phyloP scores from a whole-genome alignment of 805 yeast species.

The Maudiozyma pseudohumilis region DNA sequence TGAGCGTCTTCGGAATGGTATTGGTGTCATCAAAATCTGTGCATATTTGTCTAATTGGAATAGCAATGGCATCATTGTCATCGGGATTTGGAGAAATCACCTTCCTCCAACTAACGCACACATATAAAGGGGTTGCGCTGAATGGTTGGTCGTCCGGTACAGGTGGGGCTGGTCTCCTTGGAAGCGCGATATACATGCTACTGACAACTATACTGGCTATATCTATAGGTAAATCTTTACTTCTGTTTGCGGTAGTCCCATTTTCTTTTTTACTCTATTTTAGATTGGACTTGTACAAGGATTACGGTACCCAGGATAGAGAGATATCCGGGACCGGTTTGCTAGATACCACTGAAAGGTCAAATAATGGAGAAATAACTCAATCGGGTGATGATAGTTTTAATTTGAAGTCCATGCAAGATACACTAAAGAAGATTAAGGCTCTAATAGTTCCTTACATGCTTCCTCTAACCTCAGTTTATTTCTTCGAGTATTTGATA shows the following conservation, averaged over 20 bases:
- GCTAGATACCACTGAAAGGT: not conserved
- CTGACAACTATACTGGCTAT: constrained; percentile 61
- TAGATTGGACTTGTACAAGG: constrained; percentile 8
- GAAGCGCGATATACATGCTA: constrained; percentile 61
- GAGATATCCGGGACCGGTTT: not conserved
- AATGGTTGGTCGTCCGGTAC: constrained; percentile 92
- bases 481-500: constrained; percentile 75
- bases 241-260: constrained; percentile 50
- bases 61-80: constrained; percentile 67
- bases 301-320: not conserved
- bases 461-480: constrained; percentile 77
- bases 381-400: not conserved
- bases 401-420: constrained; percentile 16
- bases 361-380: not conserved
- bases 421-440: constrained; percentile 29
- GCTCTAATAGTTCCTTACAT: constrained; percentile 56
- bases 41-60: constrained; percentile 46
- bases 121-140: constrained; percentile 48
- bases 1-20: constrained; percentile 70
- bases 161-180: constrained; percentile 89
- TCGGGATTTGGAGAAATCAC: constrained; percentile 90
- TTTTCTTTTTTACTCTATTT: constrained; percentile 38
- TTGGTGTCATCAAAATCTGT: constrained; percentile 32
- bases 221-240: constrained; percentile 43
- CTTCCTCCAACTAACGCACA: constrained; percentile 79